Evolutionary conservation across 768 basidiomycete species (phyloP), one percentile per base, ranked within the genome.

Genomic region (Chalciporus sphaerocephalus): DNA sequence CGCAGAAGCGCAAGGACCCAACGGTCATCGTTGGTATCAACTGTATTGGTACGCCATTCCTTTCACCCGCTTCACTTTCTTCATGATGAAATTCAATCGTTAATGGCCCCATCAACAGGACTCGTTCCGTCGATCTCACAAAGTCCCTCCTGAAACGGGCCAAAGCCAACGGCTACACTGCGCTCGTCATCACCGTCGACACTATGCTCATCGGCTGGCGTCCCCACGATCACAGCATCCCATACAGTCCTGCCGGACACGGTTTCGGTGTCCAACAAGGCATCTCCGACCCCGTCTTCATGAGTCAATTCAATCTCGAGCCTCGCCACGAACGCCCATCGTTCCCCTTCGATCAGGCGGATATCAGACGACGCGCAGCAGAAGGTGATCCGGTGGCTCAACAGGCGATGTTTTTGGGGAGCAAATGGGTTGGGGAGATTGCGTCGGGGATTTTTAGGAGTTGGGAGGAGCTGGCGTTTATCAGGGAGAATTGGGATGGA

Each of bases 11-110:
- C 74, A 72, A 40, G 72, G 73, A n/a, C 48, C 47, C 1, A 51
- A 59, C 33, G 70, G 68, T 0, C 62, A 62, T 17, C 70, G 75
- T 6, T 79, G 73, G 74, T 79, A 69, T 50, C 77, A 79, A 50
- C 62, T 77, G 16, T 77, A 76, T 50, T 74, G 73, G 69, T 65
- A 23, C 53, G 59, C n/a, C n/a, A n/a, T n/a, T n/a, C n/a, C n/a
- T n/a, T n/a, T n/a, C n/a, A n/a, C n/a, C n/a, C n/a, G n/a, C n/a
- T n/a, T n/a, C n/a, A n/a, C n/a, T n/a, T n/a, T n/a, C n/a, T n/a
- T n/a, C n/a, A n/a, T n/a, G n/a, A n/a, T n/a, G n/a, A n/a, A n/a
- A n/a, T n/a, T n/a, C n/a, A n/a, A n/a, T n/a, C n/a, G n/a, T n/a
- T 22, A 25, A 17, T 24, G 18, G 28, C 11, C 27, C 2, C 6